These are phyloP conservation scores for Linnemannia elongata DNA, from an alignment of 192 early-diverging fungal species.

Conservation along the genomic window DNA sequence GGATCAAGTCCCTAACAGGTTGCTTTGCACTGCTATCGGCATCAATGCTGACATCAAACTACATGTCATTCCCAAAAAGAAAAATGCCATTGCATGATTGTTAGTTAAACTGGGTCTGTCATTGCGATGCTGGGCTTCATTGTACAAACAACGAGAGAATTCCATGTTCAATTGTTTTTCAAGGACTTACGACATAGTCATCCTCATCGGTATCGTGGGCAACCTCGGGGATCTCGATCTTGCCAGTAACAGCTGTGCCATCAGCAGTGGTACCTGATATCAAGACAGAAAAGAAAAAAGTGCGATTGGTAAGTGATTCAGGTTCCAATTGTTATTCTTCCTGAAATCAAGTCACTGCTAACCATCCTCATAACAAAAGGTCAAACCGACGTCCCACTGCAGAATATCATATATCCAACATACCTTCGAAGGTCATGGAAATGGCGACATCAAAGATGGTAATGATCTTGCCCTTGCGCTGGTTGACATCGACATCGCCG, in stretches of 20 bases:
- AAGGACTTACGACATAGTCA: conserved; percentile 78
- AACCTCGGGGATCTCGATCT: conserved; percentile 89
- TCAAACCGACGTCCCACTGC: background rate
- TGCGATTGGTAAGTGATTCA: background rate
- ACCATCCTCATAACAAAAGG: no score
- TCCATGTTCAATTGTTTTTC: no score
- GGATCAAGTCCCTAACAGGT: conserved; percentile 77
- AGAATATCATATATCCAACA: background rate
- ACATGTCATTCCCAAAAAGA: background rate
- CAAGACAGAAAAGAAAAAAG: background rate
- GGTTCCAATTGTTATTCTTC: background rate
- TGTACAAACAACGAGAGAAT: background rate
- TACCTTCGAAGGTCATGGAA: conserved; percentile 81
- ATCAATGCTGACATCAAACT: conserved; percentile 80
- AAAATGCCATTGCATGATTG: background rate
- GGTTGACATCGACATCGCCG: conserved; percentile 95
- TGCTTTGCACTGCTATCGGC: conserved; percentile 63
- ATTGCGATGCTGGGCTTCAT: background rate
- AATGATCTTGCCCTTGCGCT: conserved; percentile 96
- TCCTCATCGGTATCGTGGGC: conserved; percentile 90
- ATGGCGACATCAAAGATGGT: conserved; percentile 92
- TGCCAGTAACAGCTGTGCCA: conserved; percentile 77
- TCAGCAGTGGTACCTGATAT: conserved; percentile 63
- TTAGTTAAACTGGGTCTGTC: background rate
- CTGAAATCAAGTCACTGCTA: no score